Conservation (phyloP, 1,284 basidiomycete species). For the Malassezia caprae region DNA sequence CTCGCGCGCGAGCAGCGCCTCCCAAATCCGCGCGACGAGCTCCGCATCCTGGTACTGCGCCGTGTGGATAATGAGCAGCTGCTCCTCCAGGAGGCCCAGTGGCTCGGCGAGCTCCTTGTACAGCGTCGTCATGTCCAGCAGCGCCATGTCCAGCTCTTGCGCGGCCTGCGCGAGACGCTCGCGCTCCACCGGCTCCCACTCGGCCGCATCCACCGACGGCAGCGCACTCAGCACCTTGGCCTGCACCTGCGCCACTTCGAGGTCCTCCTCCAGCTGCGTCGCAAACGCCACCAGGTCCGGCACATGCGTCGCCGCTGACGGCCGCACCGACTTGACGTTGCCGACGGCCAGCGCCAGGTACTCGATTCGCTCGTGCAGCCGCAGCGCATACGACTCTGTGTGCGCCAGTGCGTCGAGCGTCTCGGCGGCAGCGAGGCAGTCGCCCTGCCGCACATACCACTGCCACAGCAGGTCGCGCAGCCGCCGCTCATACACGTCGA, state of each 20-base stretch:
- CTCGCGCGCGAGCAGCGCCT: conserved; percentile 70
- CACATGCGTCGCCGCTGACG: conserved; percentile 54
- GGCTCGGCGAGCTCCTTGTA: conserved; percentile 81
- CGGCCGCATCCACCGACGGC: conserved; percentile 27
- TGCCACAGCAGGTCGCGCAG: conserved; percentile 88
- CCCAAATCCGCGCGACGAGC: conserved; percentile 76
- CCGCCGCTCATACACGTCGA: conserved; percentile 20
- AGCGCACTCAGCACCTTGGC: conserved; percentile 57
- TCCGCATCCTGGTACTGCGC: conserved; percentile 80
- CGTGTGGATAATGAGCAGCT: conserved; percentile 82
- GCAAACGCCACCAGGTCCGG: conserved; percentile 82
- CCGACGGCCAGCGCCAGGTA: conserved; percentile 64
- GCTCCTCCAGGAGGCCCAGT: conserved; percentile 70
- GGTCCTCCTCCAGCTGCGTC: conserved; percentile 82
- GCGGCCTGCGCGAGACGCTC: conserved; percentile 52
- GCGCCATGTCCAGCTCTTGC: conserved; percentile 51
- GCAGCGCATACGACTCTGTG: conserved; percentile 59
- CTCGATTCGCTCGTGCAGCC: conserved; percentile 40
- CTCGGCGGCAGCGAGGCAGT: conserved; percentile 76
- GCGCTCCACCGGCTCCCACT: conserved; percentile 42
- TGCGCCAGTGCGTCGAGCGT: conserved; percentile 77
- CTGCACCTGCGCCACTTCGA: conserved; percentile 94
- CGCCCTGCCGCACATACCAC: conserved; percentile 61
- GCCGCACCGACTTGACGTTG: conserved; percentile 63
- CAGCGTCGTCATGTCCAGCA: conserved; percentile 56